Conservation (phyloP, 192 early-diverging fungal genomes). For the Coemansia brasiliensis region DNA sequence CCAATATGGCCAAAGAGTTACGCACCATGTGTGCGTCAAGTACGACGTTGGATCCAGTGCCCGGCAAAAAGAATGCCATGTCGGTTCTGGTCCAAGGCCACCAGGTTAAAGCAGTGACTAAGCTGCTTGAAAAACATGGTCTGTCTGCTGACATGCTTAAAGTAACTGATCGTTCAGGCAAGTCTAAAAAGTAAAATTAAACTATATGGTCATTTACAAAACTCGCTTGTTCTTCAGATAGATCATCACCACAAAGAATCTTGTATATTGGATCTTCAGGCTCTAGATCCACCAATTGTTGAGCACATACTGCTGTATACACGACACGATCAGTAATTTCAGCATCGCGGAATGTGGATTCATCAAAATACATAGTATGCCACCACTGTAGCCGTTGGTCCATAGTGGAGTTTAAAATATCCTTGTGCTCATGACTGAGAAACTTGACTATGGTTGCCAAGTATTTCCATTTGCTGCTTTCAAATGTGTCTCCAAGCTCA, state of each 20-base stretch:
- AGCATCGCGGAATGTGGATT: slow-evolving; percentile 1
- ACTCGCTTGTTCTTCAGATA: background rate
- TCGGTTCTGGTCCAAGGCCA: slow-evolving; percentile 51
- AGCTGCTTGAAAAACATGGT: slow-evolving; percentile 32
- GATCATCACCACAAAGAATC: slow-evolving; percentile 13
- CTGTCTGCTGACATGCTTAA: slow-evolving; percentile 30
- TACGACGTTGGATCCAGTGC: slow-evolving; percentile 36
- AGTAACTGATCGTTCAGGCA: slow-evolving; percentile 42
- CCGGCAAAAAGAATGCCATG: slow-evolving; percentile 31
- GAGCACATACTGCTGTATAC: slow-evolving; percentile 29
- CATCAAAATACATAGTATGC: slow-evolving; percentile 21
- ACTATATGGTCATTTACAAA: slow-evolving; percentile 26
- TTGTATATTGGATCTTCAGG: slow-evolving; percentile 16
- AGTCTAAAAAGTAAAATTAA: slow-evolving; percentile 27
- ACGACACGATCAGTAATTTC: slow-evolving; percentile 1
- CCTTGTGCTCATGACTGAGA: background rate
- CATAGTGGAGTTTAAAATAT: slow-evolving; percentile 10
- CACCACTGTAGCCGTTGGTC: slow-evolving; percentile 31
- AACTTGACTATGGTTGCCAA: slow-evolving; percentile 7
- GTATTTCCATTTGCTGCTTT: slow-evolving; percentile 22
- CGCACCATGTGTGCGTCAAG: slow-evolving; percentile 44
- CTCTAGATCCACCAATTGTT: slow-evolving; percentile 20
- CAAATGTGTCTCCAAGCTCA: slow-evolving; percentile 25
- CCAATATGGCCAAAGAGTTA: slow-evolving; percentile 40
- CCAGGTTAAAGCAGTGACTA: slow-evolving; percentile 30